Percentiles rank a stretch among this genome's conserved stretches.
These are phyloP conservation scores for Salvia miltiorrhiza DNA, from an alignment of 257 asterid species.

Conservation along the genomic window DNA sequence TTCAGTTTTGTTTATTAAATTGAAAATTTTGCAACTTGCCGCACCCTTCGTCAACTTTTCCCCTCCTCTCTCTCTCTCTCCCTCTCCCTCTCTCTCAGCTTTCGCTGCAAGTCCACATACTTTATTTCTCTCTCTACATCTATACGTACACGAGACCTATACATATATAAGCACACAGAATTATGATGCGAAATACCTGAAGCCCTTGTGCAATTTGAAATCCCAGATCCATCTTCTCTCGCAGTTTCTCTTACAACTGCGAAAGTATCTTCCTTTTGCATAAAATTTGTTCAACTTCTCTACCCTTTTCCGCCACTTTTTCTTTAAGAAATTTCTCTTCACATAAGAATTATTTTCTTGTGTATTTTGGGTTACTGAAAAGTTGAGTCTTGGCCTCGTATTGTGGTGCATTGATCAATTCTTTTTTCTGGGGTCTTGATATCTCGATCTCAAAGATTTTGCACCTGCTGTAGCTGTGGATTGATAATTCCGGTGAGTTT, in stretches of 20 bases:
- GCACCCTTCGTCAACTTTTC: conserved; percentile 13
- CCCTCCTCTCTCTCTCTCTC: too few species aligned
- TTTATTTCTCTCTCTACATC: conserved; percentile 21
- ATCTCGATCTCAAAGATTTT: conserved; percentile 18
- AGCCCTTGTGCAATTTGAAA: conserved; percentile 7
- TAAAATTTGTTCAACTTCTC: conserved; percentile 1
- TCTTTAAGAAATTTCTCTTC: background rate
- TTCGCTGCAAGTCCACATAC: conserved; percentile 23
- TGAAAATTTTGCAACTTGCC: conserved; percentile 4
- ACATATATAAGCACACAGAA: background rate
- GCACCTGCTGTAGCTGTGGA: background rate
- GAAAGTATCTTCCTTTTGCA: conserved; percentile 1
- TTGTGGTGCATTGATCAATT: conserved; percentile 22
- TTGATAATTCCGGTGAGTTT: conserved; percentile 19
- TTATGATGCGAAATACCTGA: background rate
- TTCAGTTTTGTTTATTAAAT: background rate
- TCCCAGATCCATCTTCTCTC: conserved; percentile 22
- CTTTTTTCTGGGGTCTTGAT: conserved; percentile 6
- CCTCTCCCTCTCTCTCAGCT: too few species aligned
- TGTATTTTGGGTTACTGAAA: background rate
- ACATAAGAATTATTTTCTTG: background rate
- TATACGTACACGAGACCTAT: conserved; percentile 16
- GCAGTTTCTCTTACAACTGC: background rate
- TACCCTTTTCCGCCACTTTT: conserved; percentile 1
- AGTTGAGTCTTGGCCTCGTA: background rate